Conservation (phyloP, 192 early-diverging fungal species). For the Gamsiella multidivaricata region DNA sequence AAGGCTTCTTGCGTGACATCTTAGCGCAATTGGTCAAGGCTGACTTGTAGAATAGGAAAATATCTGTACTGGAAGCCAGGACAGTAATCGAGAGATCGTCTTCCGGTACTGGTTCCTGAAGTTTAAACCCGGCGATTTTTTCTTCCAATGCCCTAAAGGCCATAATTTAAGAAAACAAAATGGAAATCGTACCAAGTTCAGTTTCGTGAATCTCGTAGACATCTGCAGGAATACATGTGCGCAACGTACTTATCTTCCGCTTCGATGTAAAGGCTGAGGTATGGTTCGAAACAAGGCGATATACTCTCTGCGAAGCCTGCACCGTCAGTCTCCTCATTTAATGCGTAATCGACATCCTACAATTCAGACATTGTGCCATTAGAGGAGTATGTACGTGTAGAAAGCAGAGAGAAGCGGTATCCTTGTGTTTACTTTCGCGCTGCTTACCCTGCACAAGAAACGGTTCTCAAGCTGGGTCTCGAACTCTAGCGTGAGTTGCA, state of each 20-base stretch:
- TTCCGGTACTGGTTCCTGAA: slow-evolving; percentile 59
- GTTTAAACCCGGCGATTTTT: slow-evolving; percentile 69
- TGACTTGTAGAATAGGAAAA: slow-evolving; percentile 92
- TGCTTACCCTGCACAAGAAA: slow-evolving; percentile 67
- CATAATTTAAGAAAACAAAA: background rate
- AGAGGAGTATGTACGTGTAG: background rate
- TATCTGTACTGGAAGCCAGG: slow-evolving; percentile 87
- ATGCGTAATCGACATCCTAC: slow-evolving; percentile 38
- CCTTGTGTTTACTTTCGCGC: no score
- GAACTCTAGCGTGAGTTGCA: slow-evolving; percentile 91
- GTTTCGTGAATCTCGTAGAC: background rate
- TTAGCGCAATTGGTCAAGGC: slow-evolving; percentile 87
- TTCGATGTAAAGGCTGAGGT: slow-evolving; percentile 87
- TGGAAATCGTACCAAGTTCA: background rate
- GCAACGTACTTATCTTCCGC: slow-evolving; percentile 79
- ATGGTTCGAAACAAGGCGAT: slow-evolving; percentile 88
- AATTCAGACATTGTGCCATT: background rate
- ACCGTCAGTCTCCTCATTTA: slow-evolving; percentile 36
- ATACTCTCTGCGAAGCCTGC: slow-evolving; percentile 78
- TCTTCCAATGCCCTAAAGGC: slow-evolving; percentile 65
- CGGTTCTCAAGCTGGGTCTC: slow-evolving; percentile 85
- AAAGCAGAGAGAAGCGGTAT: background rate
- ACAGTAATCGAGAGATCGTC: slow-evolving; percentile 73
- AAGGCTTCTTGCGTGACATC: slow-evolving; percentile 85
- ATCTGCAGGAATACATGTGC: background rate